These are phyloP conservation scores for Magnolia kwangsiensis DNA, from an alignment of 164 flowering plant genomes.

Conservation along the genomic window DNA sequence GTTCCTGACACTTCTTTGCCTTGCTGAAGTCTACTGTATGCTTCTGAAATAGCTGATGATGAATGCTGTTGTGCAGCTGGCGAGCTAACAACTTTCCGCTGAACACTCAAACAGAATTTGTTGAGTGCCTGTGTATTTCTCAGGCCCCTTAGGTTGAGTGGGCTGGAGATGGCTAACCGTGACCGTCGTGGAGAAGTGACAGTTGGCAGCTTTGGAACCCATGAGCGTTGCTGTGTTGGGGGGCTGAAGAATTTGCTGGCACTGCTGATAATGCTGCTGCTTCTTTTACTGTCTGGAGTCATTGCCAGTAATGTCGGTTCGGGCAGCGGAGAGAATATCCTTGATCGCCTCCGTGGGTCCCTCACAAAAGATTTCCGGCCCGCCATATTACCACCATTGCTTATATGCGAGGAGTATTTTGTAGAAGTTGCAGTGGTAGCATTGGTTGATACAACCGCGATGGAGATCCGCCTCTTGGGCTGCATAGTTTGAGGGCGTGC, in stretches of 20 bases:
- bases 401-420: conserved; percentile 22
- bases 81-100: conserved; percentile 3
- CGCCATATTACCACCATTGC: conserved; percentile 14
- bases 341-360: conserved; percentile 54
- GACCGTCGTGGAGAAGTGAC: conserved; percentile 60
- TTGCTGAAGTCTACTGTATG: too few species aligned
- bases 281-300: conserved; percentile 41
- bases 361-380: conserved; percentile 43
- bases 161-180: conserved; percentile 64
- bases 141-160: conserved; percentile 46
- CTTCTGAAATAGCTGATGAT: not conserved
- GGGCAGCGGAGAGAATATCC: conserved; percentile 50
- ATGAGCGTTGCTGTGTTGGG: conserved; percentile 34
- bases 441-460: conserved; percentile 53
- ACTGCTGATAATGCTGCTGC: conserved; percentile 32
- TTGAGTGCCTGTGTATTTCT: conserved; percentile 23
- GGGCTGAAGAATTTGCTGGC: conserved; percentile 63
- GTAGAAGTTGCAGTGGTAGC: conserved; percentile 36
- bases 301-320: conserved; percentile 17
- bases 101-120: conserved; percentile 10
- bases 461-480: conserved; percentile 69
- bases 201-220: conserved; percentile 62
- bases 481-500: conserved; percentile 36
- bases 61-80: not conserved
- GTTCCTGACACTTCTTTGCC: too few species aligned